A percentile compares a stretch with the other conserved stretches of the same genome.
phyloP scores from a whole-genome alignment of 176 grass and related monocot species.

The Ensete glaucum region DNA sequence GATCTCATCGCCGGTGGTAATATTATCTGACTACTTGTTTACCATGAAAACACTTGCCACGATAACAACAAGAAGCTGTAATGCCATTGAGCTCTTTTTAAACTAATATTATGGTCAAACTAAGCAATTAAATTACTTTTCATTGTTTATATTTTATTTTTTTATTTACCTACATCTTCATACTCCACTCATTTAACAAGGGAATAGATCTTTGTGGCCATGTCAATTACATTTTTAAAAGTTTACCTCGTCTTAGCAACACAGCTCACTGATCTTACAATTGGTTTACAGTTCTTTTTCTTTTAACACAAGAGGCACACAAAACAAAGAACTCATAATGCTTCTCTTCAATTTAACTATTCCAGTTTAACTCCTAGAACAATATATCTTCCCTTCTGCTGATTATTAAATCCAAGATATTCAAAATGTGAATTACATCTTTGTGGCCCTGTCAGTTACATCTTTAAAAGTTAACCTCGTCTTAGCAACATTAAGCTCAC shows the following conservation, averaged over 20 bases:
- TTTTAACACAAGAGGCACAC: too few relatives aligned
- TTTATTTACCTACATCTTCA: too few relatives aligned
- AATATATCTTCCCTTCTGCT: background rate
- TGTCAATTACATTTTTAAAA: background rate
- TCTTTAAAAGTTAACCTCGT: background rate
- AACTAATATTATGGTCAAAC: background rate
- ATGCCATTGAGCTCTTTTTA: background rate
- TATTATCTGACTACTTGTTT: background rate
- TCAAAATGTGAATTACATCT: background rate
- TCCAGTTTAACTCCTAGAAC: too few relatives aligned
- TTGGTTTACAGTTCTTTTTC: background rate
- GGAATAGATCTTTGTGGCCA: background rate
- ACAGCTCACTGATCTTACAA: background rate
- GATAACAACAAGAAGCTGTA: background rate
- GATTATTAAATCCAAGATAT: background rate
- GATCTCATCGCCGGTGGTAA: conserved; percentile 79
- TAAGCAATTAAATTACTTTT: background rate
- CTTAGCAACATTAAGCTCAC: background rate
- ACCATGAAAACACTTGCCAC: background rate
- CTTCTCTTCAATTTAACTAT: too few relatives aligned
- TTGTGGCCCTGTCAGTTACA: background rate
- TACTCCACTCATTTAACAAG: background rate
- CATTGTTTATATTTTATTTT: background rate
- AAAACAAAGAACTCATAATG: too few relatives aligned
- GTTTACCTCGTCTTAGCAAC: background rate